Evolutionary conservation across 495 filamentous ascomycete species (phyloP), one percentile per base, ranked within the genome.

Genomic region (Mycothermus thermophilus): DNA sequence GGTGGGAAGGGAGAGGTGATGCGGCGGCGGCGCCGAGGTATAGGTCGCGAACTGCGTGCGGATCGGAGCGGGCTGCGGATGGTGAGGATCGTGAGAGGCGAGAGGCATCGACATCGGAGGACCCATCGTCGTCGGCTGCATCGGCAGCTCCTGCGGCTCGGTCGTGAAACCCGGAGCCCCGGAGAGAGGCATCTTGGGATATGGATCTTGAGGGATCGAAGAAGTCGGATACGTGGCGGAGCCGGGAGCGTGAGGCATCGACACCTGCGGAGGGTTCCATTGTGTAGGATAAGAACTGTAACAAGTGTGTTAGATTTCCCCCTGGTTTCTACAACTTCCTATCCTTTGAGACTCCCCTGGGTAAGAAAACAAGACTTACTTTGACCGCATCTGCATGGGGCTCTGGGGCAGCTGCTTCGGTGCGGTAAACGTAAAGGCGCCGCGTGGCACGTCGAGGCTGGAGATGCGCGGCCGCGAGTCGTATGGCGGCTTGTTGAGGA

Each of bases 371-470:
- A 31, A 17, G 3, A 58, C 64, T 58, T 57, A 68, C 64, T 66
- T 66, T 22, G 64, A 66, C 37, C 64, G 58, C 60, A 67, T 64
- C 34, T 59, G 58, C 58, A 67, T 62, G 16, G 67, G 68, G 28
- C 64, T 64, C 28, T 61, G 57, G 9, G 65, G 62, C 38, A 71
- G 56, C 34, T 64, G 66, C 36, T 60, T 62, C 14, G 50, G 44
- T n/a, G 67, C 59, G 41, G 59, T 69, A 41, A 72, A 74, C 6
- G 63, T 68, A 36, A 72, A 74, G 14, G 60, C 58, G 11, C 62
- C 59, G 35, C 64, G 51, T 8, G 68, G 67, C 21, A 68, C 46
- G 31, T 70, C 67, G 25, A 68, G 37, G 39, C 62, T 64, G 19
- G 64, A 48, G 5, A 60, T 55, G 17, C 62, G 49, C 5, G 63